Conservation (phyloP, 1,139 yeast genomes). For the Taiozyma onychis region DNA sequence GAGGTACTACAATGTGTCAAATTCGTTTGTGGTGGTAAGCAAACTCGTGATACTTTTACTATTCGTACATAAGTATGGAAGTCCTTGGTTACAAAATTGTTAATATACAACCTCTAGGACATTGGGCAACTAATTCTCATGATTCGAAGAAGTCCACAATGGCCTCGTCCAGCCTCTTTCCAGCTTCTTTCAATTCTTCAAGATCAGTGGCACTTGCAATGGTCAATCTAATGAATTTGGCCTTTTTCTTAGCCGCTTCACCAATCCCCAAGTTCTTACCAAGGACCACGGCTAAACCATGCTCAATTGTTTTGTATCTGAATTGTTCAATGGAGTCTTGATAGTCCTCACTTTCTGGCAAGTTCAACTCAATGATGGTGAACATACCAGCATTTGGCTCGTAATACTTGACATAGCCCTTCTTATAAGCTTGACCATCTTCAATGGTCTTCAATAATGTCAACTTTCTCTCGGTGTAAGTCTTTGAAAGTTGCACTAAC, state of each 20-base stretch:
- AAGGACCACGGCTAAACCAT: conserved; percentile 46
- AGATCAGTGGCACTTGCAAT: conserved; percentile 45
- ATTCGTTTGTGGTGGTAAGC: neutral
- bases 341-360: conserved; percentile 34
- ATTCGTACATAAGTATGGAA: neutral
- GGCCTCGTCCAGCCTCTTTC: conserved; percentile 39
- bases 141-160: conserved; percentile 39
- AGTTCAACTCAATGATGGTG: conserved; percentile 46
- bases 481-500: conserved; percentile 50
- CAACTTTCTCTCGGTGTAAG: conserved; percentile 54
- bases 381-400: conserved; percentile 83
- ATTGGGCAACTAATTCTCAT: too few species aligned
- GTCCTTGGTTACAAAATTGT: neutral
- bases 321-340: conserved; percentile 32
- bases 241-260: conserved; percentile 23
- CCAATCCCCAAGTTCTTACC: conserved; percentile 49
- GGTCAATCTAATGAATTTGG: conserved; percentile 47
- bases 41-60: too few species aligned
- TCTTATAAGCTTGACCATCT: conserved; percentile 30
- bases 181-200: conserved; percentile 42
- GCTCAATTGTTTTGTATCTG: conserved; percentile 21
- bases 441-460: conserved; percentile 33
- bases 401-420: conserved; percentile 37
- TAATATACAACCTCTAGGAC: neutral
- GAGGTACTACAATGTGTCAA: neutral